These are phyloP conservation scores for Fagus crenata DNA, from an alignment of 306 rosid genomes.

Conservation along the genomic window DNA sequence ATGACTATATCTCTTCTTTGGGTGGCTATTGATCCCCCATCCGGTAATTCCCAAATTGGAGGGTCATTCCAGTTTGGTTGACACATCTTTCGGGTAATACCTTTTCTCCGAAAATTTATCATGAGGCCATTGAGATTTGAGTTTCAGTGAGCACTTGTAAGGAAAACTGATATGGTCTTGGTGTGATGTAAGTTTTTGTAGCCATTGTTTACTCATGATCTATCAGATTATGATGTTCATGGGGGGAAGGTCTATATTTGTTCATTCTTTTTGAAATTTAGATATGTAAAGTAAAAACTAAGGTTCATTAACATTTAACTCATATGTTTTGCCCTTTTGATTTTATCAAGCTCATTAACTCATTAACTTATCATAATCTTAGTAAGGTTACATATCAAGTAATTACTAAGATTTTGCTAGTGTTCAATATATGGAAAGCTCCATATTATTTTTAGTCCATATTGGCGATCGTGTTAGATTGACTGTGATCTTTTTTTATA, in stretches of 20 bases:
- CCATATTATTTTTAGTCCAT: too few relatives aligned
- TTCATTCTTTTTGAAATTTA: constrained; percentile 7
- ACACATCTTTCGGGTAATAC: background rate
- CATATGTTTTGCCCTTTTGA: background rate
- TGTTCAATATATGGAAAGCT: too few relatives aligned
- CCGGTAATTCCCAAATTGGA: constrained; percentile 53
- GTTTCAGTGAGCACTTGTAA: constrained; percentile 37
- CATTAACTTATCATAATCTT: too few relatives aligned
- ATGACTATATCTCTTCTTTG: constrained; percentile 74
- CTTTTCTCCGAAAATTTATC: background rate
- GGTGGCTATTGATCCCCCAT: constrained; percentile 77
- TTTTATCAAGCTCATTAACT: background rate
- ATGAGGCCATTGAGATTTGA: constrained; percentile 12
- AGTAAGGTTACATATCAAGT: too few relatives aligned
- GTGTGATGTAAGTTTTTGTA: constrained; percentile 25
- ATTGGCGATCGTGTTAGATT: too few relatives aligned
- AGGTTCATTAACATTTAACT: background rate
- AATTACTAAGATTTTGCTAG: too few relatives aligned
- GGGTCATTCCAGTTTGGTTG: constrained; percentile 70
- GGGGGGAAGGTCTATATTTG: constrained; percentile 18
- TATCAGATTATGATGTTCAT: constrained; percentile 21
- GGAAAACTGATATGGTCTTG: constrained; percentile 22
- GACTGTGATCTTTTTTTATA: too few relatives aligned
- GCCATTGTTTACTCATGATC: constrained; percentile 24
- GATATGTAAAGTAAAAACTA: background rate